These are phyloP conservation scores for Pseudocercospora pini-densiflorae DNA, from an alignment of 2,329 filamentous ascomycete species.

Conservation along the genomic window DNA sequence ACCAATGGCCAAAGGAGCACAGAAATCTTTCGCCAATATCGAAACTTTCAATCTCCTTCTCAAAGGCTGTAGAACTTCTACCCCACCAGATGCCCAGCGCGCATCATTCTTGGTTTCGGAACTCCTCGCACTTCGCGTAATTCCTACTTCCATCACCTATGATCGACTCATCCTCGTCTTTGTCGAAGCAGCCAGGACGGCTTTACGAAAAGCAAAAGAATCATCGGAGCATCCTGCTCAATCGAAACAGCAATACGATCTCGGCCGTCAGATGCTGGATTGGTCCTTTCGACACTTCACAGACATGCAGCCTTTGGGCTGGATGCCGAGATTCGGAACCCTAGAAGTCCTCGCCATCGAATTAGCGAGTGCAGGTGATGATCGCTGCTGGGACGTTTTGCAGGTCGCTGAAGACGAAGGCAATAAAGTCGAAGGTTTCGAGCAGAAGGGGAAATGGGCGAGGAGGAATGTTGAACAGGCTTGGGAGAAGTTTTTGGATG, in stretches of 20 bases:
- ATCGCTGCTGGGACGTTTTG: slow-evolving; percentile 42
- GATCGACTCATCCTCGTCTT: slow-evolving; percentile 66
- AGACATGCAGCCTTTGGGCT: slow-evolving; percentile 39
- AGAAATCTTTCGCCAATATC: slow-evolving; percentile 43
- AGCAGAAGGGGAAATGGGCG: slow-evolving; percentile 32
- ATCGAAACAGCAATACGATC: slow-evolving; percentile 7
- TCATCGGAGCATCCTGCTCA: neutral
- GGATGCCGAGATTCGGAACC: slow-evolving; percentile 40
- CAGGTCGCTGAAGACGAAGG: slow-evolving; percentile 37
- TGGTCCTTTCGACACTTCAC: slow-evolving; percentile 39
- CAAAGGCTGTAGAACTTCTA: slow-evolving; percentile 33
- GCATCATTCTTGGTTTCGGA: slow-evolving; percentile 67
- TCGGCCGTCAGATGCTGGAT: slow-evolving; percentile 35
- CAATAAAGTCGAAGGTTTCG: slow-evolving; percentile 35
- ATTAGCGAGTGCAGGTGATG: slow-evolving; percentile 35
- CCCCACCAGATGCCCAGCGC: slow-evolving; percentile 52
- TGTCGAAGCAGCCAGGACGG: slow-evolving; percentile 31
- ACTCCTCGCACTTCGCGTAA: slow-evolving; percentile 60
- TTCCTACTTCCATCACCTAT: slow-evolving; percentile 64
- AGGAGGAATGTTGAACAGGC: slow-evolving; percentile 34
- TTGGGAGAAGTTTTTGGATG: slow-evolving; percentile 21
- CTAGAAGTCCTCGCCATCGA: slow-evolving; percentile 34
- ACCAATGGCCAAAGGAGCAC: slow-evolving; percentile 29
- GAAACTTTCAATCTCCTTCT: slow-evolving; percentile 65
- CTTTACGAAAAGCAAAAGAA: slow-evolving; percentile 10